Conservation (phyloP, 1,284 basidiomycete genomes). For the Prillingera fragicola region DNA sequence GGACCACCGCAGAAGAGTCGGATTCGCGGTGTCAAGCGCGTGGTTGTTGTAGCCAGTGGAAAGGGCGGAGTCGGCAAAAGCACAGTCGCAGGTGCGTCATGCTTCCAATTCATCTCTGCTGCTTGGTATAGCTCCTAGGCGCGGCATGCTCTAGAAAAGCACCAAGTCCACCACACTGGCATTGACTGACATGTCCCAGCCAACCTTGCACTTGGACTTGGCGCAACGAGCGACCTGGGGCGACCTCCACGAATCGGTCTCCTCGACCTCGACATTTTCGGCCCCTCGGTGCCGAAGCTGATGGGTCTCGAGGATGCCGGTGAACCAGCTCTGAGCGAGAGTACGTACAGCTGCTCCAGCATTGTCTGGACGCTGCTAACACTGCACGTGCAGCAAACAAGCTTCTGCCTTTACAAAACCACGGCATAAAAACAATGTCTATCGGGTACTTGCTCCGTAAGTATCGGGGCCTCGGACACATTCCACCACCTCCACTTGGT, state of each 20-base stretch:
- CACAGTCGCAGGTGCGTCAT: constrained; percentile 69
- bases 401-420: constrained; percentile 77
- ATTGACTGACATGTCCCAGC: constrained; percentile 50
- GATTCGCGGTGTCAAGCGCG: constrained; percentile 54
- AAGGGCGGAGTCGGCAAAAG: constrained; percentile 98
- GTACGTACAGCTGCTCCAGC: constrained; percentile 51
- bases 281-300: constrained; percentile 89
- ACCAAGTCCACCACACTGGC: no score
- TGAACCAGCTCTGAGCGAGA: constrained; percentile 70
- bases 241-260: constrained; percentile 64
- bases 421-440: constrained; percentile 91
- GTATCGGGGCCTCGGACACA: constrained; percentile 7
- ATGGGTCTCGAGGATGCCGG: constrained; percentile 80
- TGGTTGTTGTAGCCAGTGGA: constrained; percentile 84
- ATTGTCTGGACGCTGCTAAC: background rate
- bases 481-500: background rate
- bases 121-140: constrained; percentile 6
- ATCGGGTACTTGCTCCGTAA: constrained; percentile 70
- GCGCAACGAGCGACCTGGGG: constrained; percentile 41
- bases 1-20: constrained; percentile 50
- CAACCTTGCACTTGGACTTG: constrained; percentile 61
- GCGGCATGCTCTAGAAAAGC: no score
- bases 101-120: background rate
- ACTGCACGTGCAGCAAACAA: constrained; percentile 59
- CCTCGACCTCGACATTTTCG: constrained; percentile 92